Percentiles rank a stretch among this genome's conserved stretches.
phyloP scores from a whole-genome alignment of 1,139 yeast genomes.

The Nematodospora anomalae region DNA sequence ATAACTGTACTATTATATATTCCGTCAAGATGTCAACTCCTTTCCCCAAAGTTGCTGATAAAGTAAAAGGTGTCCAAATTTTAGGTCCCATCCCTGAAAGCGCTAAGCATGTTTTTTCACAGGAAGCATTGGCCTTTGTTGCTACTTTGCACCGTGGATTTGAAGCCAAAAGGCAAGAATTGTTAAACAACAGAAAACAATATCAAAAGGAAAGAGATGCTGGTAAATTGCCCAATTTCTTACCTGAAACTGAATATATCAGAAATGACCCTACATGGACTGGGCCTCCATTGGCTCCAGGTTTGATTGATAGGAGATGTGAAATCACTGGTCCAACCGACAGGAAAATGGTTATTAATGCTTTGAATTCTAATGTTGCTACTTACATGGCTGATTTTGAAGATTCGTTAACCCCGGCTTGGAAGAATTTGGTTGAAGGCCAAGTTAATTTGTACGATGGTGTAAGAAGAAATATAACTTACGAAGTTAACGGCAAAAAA shows the following conservation, averaged over 20 bases:
- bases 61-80: conserved; percentile 64
- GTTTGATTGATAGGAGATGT: conserved; percentile 73
- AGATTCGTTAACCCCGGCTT: conserved; percentile 94
- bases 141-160: conserved; percentile 75
- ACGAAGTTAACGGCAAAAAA: conserved; percentile 56
- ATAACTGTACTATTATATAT: background rate
- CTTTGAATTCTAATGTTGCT: conserved; percentile 83
- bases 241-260: conserved; percentile 68
- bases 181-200: conserved; percentile 58
- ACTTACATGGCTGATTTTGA: conserved; percentile 96
- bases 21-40: conserved; percentile 40
- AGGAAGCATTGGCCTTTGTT: conserved; percentile 70
- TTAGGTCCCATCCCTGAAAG: conserved; percentile 60
- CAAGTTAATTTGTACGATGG: conserved; percentile 93
- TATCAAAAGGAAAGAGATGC: conserved; percentile 64
- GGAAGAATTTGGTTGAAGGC: conserved; percentile 84
- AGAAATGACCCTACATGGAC: conserved; percentile 78
- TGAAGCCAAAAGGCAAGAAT: conserved; percentile 57
- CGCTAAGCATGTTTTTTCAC: conserved; percentile 63
- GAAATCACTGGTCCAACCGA: conserved; percentile 91
- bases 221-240: conserved; percentile 70
- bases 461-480: conserved; percentile 63
- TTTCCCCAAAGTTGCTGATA: conserved; percentile 52
- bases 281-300: conserved; percentile 75
- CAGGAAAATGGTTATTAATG: conserved; percentile 92